These are phyloP conservation scores for Tylopilus subfusipes DNA, from an alignment of 768 basidiomycete species.

Conservation along the genomic window DNA sequence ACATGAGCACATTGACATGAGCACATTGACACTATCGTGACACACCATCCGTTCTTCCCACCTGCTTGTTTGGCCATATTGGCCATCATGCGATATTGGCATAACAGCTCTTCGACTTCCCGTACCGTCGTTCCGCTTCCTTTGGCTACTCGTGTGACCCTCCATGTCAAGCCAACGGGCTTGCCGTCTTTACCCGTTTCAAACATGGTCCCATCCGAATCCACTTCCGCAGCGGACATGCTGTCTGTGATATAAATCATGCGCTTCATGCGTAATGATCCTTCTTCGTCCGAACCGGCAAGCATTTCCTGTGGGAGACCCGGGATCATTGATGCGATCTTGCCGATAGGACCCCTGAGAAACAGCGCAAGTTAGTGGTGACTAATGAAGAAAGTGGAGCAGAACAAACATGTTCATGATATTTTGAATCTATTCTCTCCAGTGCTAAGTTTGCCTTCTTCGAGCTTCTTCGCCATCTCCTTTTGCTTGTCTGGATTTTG, in stretches of 20 bases:
- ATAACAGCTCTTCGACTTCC: constrained; percentile 94
- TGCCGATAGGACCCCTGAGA: constrained; percentile 93
- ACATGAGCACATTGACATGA: not conserved
- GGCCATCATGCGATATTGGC: constrained; percentile 98
- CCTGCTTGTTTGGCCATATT: constrained; percentile 99
- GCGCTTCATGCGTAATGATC: constrained; percentile 84
- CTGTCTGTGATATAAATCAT: constrained; percentile 99
- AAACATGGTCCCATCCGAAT: constrained; percentile 91
- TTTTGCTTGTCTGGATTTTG: constrained; percentile 97
- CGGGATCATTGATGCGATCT: constrained; percentile 99
- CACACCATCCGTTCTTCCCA: constrained; percentile 92
- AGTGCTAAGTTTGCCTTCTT: constrained; percentile 95
- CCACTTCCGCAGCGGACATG: constrained; percentile 91
- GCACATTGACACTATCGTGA: constrained; percentile 6
- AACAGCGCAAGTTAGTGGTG: constrained; percentile 5
- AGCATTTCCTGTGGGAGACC: constrained; percentile 90
- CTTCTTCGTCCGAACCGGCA: constrained; percentile 92
- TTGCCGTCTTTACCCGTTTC: constrained; percentile 79
- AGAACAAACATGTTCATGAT: constrained; percentile 92
- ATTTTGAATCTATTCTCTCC: constrained; percentile 96
- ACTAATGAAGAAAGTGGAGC: constrained; percentile 1
- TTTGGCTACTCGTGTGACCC: constrained; percentile 84
- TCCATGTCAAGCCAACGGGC: constrained; percentile 82
- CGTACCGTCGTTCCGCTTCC: constrained; percentile 93
- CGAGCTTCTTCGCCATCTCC: constrained; percentile 95